These are phyloP conservation scores for Saururus chinensis DNA, from an alignment of 164 flowering plant genomes.

Conservation along the genomic window DNA sequence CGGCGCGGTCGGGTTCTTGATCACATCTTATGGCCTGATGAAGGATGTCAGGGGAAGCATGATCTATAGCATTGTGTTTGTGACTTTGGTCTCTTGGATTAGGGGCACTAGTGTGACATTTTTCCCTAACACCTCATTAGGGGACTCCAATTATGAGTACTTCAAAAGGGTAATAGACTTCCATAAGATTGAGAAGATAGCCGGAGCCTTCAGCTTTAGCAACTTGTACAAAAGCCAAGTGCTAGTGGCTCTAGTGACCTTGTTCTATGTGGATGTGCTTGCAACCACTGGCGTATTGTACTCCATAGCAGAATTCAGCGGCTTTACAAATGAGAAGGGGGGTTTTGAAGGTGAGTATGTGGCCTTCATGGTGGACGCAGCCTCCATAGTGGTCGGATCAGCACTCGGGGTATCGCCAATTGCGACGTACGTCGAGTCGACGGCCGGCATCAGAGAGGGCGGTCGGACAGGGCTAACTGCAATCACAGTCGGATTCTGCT, in stretches of 20 bases:
- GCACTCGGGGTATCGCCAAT: conserved; percentile 56
- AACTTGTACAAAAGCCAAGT: conserved; percentile 48
- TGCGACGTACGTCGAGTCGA: conserved; percentile 62
- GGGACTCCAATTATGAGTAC: conserved; percentile 44
- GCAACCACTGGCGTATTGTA: conserved; percentile 64
- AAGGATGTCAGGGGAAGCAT: conserved; percentile 71
- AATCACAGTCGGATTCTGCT: conserved; percentile 40
- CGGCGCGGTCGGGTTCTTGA: conserved; percentile 49
- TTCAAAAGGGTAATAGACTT: conserved; percentile 71
- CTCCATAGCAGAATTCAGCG: conserved; percentile 75
- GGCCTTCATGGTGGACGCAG: conserved; percentile 72
- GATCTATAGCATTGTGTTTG: conserved; percentile 71
- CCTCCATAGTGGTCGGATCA: conserved; percentile 53
- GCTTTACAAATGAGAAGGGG: conserved; percentile 49
- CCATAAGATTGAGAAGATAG: conserved; percentile 48
- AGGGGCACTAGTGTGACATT: conserved; percentile 55
- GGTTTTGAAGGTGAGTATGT: conserved; percentile 64
- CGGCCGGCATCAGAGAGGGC: conserved; percentile 80
- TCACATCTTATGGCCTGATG: conserved; percentile 51
- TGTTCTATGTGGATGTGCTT: conserved; percentile 69
- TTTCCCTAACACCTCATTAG: conserved; percentile 53
- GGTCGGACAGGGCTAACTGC: conserved; percentile 85
- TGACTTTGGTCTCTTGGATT: conserved; percentile 66
- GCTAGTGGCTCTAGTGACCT: conserved; percentile 55
- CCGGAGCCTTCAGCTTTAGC: conserved; percentile 53